Evolutionary conservation across 164 flowering plant genomes (phyloP).

Genomic region (Nelumbo lutea): DNA sequence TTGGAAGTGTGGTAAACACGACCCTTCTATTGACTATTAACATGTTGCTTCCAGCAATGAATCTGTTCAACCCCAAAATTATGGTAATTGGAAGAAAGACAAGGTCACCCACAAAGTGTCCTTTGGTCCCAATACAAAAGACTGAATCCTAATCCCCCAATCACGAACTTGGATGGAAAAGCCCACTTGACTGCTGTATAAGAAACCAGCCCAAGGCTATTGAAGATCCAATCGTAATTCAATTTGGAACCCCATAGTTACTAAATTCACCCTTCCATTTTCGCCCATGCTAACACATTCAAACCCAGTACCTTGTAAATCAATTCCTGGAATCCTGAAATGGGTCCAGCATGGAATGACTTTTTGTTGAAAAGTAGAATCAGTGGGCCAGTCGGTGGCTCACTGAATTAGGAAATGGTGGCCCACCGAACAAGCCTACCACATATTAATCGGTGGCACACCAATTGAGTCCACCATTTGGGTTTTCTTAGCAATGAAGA

Average conservation of each 20-base stretch:
- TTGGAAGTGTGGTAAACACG: too few species aligned
- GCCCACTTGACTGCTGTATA: constrained; percentile 78
- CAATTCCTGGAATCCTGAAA: constrained; percentile 35
- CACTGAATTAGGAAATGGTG: too few species aligned
- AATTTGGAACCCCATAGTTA: constrained; percentile 28
- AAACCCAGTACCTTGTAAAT: constrained; percentile 43
- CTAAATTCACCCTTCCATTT: constrained; percentile 81
- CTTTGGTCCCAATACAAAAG: constrained; percentile 95
- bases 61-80: too few species aligned
- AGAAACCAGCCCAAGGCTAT: constrained; percentile 65
- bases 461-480: too few species aligned
- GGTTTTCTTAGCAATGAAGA: too few species aligned
- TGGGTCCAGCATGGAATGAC: constrained; percentile 45
- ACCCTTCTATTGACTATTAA: too few species aligned
- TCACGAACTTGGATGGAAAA: constrained; percentile 73
- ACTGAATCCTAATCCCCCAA: constrained; percentile 74
- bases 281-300: constrained; percentile 71
- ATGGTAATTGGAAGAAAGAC: too few species aligned
- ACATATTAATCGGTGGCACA: too few species aligned
- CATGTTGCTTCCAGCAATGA: too few species aligned
- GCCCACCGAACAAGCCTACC: too few species aligned
- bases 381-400: too few species aligned
- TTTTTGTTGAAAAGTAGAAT: background rate
- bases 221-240: constrained; percentile 39
- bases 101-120: constrained; percentile 45